Conservation (phyloP, 148 eudicot species). For the Euryodendron excelsum region DNA sequence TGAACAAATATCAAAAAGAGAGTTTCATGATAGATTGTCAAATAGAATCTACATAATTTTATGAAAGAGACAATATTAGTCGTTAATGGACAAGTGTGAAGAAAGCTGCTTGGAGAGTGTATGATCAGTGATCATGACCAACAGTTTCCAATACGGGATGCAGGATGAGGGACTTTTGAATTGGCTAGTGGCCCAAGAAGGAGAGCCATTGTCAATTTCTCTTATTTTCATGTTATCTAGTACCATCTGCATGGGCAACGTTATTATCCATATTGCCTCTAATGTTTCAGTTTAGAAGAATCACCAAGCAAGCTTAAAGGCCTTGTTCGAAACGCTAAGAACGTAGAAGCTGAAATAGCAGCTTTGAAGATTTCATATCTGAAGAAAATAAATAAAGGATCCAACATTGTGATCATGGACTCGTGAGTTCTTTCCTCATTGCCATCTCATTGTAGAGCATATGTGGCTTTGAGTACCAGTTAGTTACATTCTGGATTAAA, state of each 20-base stretch:
- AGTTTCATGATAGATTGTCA: not conserved
- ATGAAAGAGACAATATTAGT: not conserved
- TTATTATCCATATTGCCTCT: not conserved
- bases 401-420: constrained; percentile 90
- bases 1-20: not conserved
- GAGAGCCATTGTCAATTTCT: not conserved
- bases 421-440: constrained; percentile 52
- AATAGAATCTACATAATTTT: not conserved
- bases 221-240: not conserved
- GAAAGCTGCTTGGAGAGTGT: not conserved
- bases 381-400: constrained; percentile 68
- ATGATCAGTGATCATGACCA: no score
- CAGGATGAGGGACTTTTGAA: not conserved
- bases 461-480: not conserved
- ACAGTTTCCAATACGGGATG: not conserved
- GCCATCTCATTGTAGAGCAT: not conserved
- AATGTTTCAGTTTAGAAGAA: constrained; percentile 72
- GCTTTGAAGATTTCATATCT: constrained; percentile 91
- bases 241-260: not conserved
- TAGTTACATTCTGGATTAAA: not conserved
- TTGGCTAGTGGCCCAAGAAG: no score
- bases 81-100: not conserved
- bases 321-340: constrained; percentile 62
- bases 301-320: constrained; percentile 67
- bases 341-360: constrained; percentile 84